These are phyloP conservation scores for Chenopodium formosanum DNA, from an alignment of 148 eudicot species.

Conservation along the genomic window DNA sequence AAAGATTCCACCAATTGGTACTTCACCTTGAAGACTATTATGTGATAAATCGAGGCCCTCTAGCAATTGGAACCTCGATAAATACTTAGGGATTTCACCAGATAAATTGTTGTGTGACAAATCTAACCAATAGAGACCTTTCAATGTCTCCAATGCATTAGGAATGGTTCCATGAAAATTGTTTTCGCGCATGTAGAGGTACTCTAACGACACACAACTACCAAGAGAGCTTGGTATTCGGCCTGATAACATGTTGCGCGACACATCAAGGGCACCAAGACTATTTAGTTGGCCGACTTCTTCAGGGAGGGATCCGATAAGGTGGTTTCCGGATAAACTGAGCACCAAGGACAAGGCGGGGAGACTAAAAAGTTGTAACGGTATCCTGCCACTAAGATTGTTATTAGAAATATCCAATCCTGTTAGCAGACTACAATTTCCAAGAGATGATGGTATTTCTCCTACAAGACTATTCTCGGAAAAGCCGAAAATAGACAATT, in stretches of 20 bases:
- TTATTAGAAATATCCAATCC: constrained; percentile 23
- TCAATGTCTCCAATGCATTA: constrained; percentile 11
- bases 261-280: constrained; percentile 16
- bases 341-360: not conserved
- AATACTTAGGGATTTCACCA: constrained; percentile 35
- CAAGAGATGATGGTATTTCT: constrained; percentile 34
- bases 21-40: constrained; percentile 40
- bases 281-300: constrained; percentile 29
- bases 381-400: constrained; percentile 30
- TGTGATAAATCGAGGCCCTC: constrained; percentile 25
- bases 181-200: constrained; percentile 25
- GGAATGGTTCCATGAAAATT: constrained; percentile 37
- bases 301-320: constrained; percentile 31
- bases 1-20: constrained; percentile 35
- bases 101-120: constrained; percentile 29
- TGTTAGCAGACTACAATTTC: constrained; percentile 28
- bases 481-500: constrained; percentile 7
- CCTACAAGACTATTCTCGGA: constrained; percentile 28
- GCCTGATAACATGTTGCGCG: constrained; percentile 31
- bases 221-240: constrained; percentile 33
- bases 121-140: constrained; percentile 20
- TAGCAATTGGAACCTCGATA: constrained; percentile 3
- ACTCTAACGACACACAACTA: constrained; percentile 23
- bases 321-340: constrained; percentile 17
- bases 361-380: constrained; percentile 29